Base-by-base conservation (phyloP, 495 filamentous ascomycete species). In the Chaetomium cochliodes region DNA sequence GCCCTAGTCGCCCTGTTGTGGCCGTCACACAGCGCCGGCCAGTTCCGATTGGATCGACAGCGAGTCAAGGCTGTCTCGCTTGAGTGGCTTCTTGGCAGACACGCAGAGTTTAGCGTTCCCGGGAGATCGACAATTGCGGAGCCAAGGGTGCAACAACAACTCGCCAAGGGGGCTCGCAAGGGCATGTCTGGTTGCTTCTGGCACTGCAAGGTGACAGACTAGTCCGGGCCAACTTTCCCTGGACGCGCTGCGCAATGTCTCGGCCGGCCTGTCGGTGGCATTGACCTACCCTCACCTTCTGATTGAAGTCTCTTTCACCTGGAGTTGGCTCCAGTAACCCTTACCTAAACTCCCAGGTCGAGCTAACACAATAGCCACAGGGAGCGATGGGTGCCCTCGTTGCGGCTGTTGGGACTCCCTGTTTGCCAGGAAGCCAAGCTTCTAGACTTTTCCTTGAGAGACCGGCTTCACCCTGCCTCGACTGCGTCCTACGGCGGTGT, bases 251-350 rank as follows among this genome's bases (percentile, higher is more conserved):
- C 22, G 63, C 55, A 51, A 54, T 59, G 63, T 59, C 47, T 65
- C 63, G 55, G 63, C 56, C 56, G 53, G 63, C 56, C 56, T 58
- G 63, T 65, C 55, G 37, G 63, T 59, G 63, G 55, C 53, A 64
- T 64, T 52, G 42, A 16, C n/a, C 42, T 3, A 11, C 44, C n/a
- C 30, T 22, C 62, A 42, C 53, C 5, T 26, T 26, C 30, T 41
- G 47, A 1, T 11, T 41, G 47, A 2, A 20, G 3, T 22, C 37
- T 22, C 28, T 25, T 52, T 23, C 46, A 23, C 16, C 16, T 26
- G 46, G n/a, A 54, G 49, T 23, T 42, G 49, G 26, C 33, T 23
- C 13, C 28, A 30, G 16, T 18, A 37, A 37, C 33, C 33, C 33
- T 37, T 5, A 2, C 15, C 2, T 44, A 0, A 2, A 7, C 7